These are phyloP conservation scores for Backusella luteola DNA, from an alignment of 192 early-diverging fungal species.

Conservation along the genomic window DNA sequence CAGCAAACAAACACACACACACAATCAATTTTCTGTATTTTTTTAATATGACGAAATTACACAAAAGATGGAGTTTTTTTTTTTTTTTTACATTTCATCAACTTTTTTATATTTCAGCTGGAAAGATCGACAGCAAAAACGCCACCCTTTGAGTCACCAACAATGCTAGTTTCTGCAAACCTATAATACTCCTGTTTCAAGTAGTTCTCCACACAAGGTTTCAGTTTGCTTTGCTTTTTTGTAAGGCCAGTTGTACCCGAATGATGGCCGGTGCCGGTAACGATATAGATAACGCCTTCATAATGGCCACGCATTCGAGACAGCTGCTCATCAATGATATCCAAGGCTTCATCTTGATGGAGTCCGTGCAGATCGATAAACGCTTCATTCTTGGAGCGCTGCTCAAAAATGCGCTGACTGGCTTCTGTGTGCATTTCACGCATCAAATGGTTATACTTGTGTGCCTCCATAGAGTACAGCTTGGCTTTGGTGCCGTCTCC, in stretches of 20 bases:
- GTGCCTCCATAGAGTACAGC: conserved; percentile 41
- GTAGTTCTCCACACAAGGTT: conserved; percentile 19
- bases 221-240: conserved; percentile 25
- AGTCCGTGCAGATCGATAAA: conserved; percentile 55
- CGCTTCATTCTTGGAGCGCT: conserved; percentile 39
- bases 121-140: conserved; percentile 32
- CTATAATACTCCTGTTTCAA: conserved; percentile 13
- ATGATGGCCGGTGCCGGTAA: conserved; percentile 52
- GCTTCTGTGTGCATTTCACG: conserved; percentile 46
- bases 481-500: conserved; percentile 45
- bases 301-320: conserved; percentile 37
- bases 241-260: conserved; percentile 18
- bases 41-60: not conserved
- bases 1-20: not conserved
- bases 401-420: conserved; percentile 46
- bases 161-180: conserved; percentile 29
- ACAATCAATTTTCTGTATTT: not conserved
- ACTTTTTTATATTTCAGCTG: not conserved
- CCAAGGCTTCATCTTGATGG: conserved; percentile 49
- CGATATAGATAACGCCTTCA: conserved; percentile 45
- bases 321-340: conserved; percentile 42
- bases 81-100: too few relatives aligned
- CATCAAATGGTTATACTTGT: conserved; percentile 48
- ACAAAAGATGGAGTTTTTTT: too few relatives aligned
- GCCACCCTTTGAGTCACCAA: conserved; percentile 26